These are phyloP conservation scores for Paracorniculantispora psalliotae DNA, from an alignment of 2,329 filamentous ascomycete genomes.

Conservation along the genomic window DNA sequence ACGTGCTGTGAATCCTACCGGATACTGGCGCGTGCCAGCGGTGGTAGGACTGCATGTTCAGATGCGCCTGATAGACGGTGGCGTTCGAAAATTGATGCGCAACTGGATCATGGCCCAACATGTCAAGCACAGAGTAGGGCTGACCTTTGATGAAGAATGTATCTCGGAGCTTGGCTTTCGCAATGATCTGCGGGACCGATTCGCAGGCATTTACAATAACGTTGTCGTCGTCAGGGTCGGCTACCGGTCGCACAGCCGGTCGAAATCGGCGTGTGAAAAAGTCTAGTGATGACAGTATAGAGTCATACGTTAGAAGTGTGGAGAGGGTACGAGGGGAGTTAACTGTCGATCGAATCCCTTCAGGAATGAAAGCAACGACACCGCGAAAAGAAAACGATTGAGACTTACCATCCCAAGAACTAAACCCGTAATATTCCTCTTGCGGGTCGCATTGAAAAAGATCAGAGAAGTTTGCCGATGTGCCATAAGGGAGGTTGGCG, in stretches of 20 bases:
- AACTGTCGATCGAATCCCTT: neutral
- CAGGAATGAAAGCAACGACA: too few species aligned
- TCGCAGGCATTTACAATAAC: slow-evolving; percentile 62
- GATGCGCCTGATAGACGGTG: slow-evolving; percentile 66
- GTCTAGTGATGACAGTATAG: too few species aligned
- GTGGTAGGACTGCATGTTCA: slow-evolving; percentile 64
- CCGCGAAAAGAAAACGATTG: too few species aligned
- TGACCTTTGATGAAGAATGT: slow-evolving; percentile 66
- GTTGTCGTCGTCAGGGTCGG: slow-evolving; percentile 46
- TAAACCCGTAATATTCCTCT: slow-evolving; percentile 53
- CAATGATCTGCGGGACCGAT: slow-evolving; percentile 52
- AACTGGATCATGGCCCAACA: slow-evolving; percentile 54
- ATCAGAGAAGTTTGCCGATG: slow-evolving; percentile 48
- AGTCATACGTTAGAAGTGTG: neutral
- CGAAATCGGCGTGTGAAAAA: slow-evolving; percentile 61
- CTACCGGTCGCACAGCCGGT: slow-evolving; percentile 52
- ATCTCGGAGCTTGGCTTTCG: slow-evolving; percentile 50
- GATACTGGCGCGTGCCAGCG: slow-evolving; percentile 67
- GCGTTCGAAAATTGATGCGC: slow-evolving; percentile 54
- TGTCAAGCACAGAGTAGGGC: slow-evolving; percentile 60
- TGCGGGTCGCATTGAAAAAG: slow-evolving; percentile 56
- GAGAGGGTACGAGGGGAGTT: too few species aligned
- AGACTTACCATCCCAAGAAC: slow-evolving; percentile 59
- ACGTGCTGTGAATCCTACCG: slow-evolving; percentile 54
- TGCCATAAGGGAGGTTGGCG: slow-evolving; percentile 41